phyloP scores from a whole-genome alignment of 768 basidiomycete genomes.

The Kwoniella sp. region DNA sequence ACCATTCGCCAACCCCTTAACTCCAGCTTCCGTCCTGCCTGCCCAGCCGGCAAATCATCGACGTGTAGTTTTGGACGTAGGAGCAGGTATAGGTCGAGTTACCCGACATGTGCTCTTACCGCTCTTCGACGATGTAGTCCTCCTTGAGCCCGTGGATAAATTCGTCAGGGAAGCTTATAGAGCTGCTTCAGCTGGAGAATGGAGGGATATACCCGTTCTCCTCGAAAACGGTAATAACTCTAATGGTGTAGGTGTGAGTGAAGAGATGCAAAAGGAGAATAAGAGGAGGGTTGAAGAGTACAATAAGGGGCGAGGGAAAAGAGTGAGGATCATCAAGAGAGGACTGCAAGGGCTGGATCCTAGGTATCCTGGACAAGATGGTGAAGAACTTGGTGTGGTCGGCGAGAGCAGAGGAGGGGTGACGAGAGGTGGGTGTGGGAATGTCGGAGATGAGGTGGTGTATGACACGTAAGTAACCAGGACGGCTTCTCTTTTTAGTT shows the following conservation, averaged over 20 bases:
- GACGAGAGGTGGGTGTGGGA: conserved; percentile 18
- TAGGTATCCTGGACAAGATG: conserved; percentile 55
- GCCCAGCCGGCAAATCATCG: conserved; percentile 54
- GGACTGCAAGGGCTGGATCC: conserved; percentile 84
- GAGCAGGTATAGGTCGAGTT: conserved; percentile 89
- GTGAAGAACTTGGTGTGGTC: conserved; percentile 65
- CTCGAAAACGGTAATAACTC: too few relatives aligned
- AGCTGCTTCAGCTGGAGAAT: conserved; percentile 31
- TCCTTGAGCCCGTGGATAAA: conserved; percentile 80
- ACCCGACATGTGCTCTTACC: conserved; percentile 85
- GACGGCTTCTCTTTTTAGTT: too few relatives aligned
- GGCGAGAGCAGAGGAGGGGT: conserved; percentile 63
- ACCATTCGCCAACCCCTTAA: conserved; percentile 72
- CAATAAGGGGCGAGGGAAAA: conserved; percentile 50
- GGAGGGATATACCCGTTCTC: conserved; percentile 37
- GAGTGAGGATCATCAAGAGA: conserved; percentile 66
- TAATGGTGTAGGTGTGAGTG: neutral
- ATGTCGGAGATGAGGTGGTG: conserved; percentile 58
- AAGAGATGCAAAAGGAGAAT: conserved; percentile 25
- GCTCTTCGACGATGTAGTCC: conserved; percentile 80
- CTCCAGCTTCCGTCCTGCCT: conserved; percentile 54
- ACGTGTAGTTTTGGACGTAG: conserved; percentile 80
- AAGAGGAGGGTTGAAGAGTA: conserved; percentile 50
- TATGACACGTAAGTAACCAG: conserved; percentile 71
- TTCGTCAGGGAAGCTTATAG: conserved; percentile 69